A percentile compares a stretch with the other conserved stretches of the same genome.
Conservation (phyloP, 2,329 filamentous ascomycete species). For the Whalleya microplaca region DNA sequence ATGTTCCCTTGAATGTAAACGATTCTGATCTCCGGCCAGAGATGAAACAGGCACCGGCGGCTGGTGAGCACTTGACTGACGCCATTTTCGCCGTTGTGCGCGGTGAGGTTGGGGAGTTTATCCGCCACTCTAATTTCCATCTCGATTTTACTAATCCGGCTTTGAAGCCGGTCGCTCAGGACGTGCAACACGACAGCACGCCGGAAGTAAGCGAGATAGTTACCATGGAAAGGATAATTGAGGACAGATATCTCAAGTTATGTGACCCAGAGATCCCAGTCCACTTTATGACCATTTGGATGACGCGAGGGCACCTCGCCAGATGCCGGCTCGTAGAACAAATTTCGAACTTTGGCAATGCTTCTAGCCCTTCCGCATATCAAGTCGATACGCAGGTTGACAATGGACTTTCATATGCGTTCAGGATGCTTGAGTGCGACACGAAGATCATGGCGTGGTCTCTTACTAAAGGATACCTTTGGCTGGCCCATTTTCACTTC, state of each 20-base stretch:
- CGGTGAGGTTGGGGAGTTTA: conserved; percentile 43
- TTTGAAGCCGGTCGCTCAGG: no score
- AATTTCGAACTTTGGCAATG: conserved; percentile 41
- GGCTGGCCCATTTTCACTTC: conserved; percentile 43
- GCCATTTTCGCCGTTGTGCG: conserved; percentile 47
- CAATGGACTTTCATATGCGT: conserved; percentile 35
- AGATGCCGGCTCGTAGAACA: conserved; percentile 55
- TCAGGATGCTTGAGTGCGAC: conserved; percentile 43
- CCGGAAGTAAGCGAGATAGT: conserved; percentile 36
- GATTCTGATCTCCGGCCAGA: conserved; percentile 50
- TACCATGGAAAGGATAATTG: conserved; percentile 44
- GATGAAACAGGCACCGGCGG: conserved; percentile 40
- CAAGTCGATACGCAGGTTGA: conserved; percentile 28
- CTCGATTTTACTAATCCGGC: conserved; percentile 41
- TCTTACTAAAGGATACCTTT: conserved; percentile 39
- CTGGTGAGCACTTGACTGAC: conserved; percentile 42
- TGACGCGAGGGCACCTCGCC: conserved; percentile 46
- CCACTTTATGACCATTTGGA: conserved; percentile 47
- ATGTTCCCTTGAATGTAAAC: conserved; percentile 47
- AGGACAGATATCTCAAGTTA: conserved; percentile 49
- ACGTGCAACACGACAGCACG: not conserved
- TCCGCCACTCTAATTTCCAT: conserved; percentile 40
- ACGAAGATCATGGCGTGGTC: conserved; percentile 38
- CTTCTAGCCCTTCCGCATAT: conserved; percentile 7
- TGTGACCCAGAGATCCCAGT: conserved; percentile 45